These are phyloP conservation scores for Annulohypoxylon maeteangense DNA, from an alignment of 495 filamentous ascomycete genomes.

Conservation along the genomic window DNA sequence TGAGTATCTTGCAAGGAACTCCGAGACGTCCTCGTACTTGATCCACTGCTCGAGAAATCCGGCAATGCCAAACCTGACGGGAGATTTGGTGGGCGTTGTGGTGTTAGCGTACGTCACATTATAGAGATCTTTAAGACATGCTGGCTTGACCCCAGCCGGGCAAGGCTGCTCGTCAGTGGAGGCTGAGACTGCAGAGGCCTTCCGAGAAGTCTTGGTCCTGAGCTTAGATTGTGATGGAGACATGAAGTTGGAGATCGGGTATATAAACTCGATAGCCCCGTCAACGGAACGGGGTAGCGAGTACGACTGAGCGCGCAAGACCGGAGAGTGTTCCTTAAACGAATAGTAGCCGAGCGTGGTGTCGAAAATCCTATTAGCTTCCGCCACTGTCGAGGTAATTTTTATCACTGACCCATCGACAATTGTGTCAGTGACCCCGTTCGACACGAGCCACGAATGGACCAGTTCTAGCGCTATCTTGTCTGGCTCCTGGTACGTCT, in stretches of 20 bases:
- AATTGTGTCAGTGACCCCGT: constrained; percentile 42
- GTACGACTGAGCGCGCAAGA: constrained; percentile 56
- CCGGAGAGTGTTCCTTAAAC: constrained; percentile 38
- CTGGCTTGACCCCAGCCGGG: constrained; percentile 47
- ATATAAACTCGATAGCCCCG: constrained; percentile 54
- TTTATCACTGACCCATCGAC: constrained; percentile 47
- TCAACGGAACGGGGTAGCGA: constrained; percentile 58
- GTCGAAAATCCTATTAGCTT: constrained; percentile 52
- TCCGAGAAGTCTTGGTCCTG: constrained; percentile 6
- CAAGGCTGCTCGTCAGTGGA: constrained; percentile 38
- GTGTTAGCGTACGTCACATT: constrained; percentile 50
- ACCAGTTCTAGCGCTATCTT: constrained; percentile 36
- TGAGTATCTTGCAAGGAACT: constrained; percentile 63
- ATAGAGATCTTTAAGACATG: constrained; percentile 54
- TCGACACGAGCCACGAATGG: constrained; percentile 51
- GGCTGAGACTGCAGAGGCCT: constrained; percentile 11
- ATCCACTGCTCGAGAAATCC: constrained; percentile 77
- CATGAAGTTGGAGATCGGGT: constrained; percentile 57
- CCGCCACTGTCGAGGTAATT: constrained; percentile 48
- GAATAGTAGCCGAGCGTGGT: constrained; percentile 52
- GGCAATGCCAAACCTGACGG: constrained; percentile 67
- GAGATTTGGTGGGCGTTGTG: constrained; percentile 32
- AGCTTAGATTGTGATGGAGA: constrained; percentile 34
- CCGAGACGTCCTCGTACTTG: constrained; percentile 64
- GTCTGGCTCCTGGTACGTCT: constrained; percentile 44